A percentile compares a stretch with the other conserved stretches of the same genome.
Conservation (phyloP, 2,329 filamentous ascomycete species). For the Fonsecaea pedrosoi region DNA sequence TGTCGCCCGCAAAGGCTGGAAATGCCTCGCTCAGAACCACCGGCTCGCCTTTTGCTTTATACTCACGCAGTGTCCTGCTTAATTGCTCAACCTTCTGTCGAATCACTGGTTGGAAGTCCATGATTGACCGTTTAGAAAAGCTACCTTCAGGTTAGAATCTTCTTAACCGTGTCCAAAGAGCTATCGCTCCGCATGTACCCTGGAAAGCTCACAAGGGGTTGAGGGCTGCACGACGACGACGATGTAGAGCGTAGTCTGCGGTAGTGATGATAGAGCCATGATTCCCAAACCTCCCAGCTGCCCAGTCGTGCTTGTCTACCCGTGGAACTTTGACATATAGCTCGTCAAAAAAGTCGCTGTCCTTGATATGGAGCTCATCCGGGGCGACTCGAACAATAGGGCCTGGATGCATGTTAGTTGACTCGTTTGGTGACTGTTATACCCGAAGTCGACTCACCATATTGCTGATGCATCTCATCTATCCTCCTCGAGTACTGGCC, state of each 20-base stretch:
- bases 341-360: slow-evolving; percentile 26
- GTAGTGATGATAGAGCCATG: slow-evolving; percentile 42
- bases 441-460: slow-evolving; percentile 35
- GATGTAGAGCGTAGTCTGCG: slow-evolving; percentile 44
- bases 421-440: not conserved
- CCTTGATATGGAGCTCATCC: slow-evolving; percentile 30
- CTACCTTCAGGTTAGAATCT: slow-evolving; percentile 25
- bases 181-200: not conserved
- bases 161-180: not conserved
- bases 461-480: slow-evolving; percentile 41
- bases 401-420: slow-evolving; percentile 43
- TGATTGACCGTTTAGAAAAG: slow-evolving; percentile 51
- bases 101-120: slow-evolving; percentile 48
- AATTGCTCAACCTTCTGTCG: slow-evolving; percentile 29
- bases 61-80: slow-evolving; percentile 9
- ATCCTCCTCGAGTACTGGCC: slow-evolving; percentile 42
- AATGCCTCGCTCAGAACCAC: slow-evolving; percentile 40
- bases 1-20: slow-evolving; percentile 52
- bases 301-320: slow-evolving; percentile 22
- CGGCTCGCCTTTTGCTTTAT: not conserved
- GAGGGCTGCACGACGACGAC: slow-evolving; percentile 48
- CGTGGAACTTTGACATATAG: slow-evolving; percentile 40
- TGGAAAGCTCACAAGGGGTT: slow-evolving; percentile 42
- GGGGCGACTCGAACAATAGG: slow-evolving; percentile 33
- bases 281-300: slow-evolving; percentile 17